phyloP scores from a whole-genome alignment of 305 asterid species.

The Salvia sclarea region DNA sequence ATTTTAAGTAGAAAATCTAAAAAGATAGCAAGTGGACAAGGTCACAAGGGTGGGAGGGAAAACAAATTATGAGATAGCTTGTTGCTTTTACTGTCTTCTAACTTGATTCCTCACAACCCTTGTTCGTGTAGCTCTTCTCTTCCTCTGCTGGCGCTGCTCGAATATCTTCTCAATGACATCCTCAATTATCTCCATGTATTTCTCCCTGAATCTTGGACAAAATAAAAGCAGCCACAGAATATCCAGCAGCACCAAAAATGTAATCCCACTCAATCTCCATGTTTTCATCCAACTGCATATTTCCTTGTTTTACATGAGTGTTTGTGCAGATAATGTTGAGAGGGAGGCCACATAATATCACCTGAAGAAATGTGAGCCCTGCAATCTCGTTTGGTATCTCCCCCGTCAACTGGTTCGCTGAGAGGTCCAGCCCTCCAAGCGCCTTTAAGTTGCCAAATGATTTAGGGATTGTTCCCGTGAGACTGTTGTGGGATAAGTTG shows the following conservation, averaged over 20 bases:
- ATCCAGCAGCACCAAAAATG: no score
- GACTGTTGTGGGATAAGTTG: slow-evolving; percentile 38
- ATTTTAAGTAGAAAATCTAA: no score
- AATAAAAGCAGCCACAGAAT: slow-evolving; percentile 22
- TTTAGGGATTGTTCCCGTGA: slow-evolving; percentile 32
- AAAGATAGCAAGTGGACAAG: no score
- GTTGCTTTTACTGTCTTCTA: no score
- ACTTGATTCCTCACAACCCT: neutral
- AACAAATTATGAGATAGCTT: no score
- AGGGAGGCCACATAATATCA: slow-evolving; percentile 44
- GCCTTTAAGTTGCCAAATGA: slow-evolving; percentile 31
- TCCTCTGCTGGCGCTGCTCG: neutral
- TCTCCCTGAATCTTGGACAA: neutral
- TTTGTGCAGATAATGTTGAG: slow-evolving; percentile 24
- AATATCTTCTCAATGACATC: neutral
- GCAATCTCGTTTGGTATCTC: slow-evolving; percentile 39
- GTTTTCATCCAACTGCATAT: no score
- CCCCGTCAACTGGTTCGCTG: slow-evolving; percentile 34
- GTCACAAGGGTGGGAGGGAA: no score
- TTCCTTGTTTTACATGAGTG: neutral
- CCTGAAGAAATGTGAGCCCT: slow-evolving; percentile 32
- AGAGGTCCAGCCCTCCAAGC: slow-evolving; percentile 45
- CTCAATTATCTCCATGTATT: neutral
- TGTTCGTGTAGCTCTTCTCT: neutral
- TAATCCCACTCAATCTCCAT: no score